Evolutionary conservation across 164 flowering plant species (phyloP).

Genomic region (Vitis riparia): DNA sequence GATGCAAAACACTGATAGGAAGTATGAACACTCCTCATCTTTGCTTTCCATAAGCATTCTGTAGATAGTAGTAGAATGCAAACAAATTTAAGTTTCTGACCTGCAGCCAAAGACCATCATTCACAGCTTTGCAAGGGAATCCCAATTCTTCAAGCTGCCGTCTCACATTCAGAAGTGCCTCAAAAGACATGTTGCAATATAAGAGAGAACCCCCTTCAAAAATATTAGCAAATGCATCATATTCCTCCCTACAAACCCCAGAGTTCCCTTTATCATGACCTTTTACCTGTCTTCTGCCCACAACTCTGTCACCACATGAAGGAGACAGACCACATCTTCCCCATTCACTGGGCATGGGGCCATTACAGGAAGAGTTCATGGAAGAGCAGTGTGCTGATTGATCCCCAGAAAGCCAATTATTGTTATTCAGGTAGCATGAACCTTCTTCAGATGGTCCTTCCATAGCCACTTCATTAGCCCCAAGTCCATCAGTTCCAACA

Average conservation of each 20-base stretch:
- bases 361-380: conserved; percentile 48
- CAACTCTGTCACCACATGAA: conserved; percentile 92
- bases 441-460: conserved; percentile 91
- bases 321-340: conserved; percentile 63
- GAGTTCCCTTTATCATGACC: conserved; percentile 43
- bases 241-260: conserved; percentile 61
- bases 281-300: conserved; percentile 71
- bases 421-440: conserved; percentile 52
- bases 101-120: conserved; percentile 99
- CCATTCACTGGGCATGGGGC: conserved; percentile 66
- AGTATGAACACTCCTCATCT: not conserved
- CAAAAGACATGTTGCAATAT: conserved; percentile 95
- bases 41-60: not conserved
- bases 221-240: conserved; percentile 74
- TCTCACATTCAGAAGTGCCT: conserved; percentile 84
- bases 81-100: conserved; percentile 29
- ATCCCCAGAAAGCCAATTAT: conserved; percentile 63
- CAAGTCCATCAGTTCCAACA: conserved; percentile 41
- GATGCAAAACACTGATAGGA: not conserved
- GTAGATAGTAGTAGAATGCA: not conserved
- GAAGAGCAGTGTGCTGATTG: conserved; percentile 54
- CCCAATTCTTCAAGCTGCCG: conserved; percentile 96
- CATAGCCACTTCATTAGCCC: conserved; percentile 39
- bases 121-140: conserved; percentile 94
- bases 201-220: conserved; percentile 97